Conservation (phyloP, 2,329 filamentous ascomycete genomes). For the Tricladium varicosporioides region DNA sequence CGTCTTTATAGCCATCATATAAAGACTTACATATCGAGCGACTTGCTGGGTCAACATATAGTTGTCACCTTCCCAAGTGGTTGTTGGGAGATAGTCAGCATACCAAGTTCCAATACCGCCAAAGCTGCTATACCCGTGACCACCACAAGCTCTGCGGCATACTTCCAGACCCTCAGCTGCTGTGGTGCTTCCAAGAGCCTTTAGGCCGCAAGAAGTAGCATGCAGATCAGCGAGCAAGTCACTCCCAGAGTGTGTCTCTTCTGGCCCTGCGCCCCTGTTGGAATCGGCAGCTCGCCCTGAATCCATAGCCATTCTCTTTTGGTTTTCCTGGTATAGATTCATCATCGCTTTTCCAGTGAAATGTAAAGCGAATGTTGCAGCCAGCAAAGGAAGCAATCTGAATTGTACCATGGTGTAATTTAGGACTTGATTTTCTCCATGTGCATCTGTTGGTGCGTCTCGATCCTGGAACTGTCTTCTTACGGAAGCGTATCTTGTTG, state of each 20-base stretch:
- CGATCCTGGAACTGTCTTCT: slow-evolving; percentile 77
- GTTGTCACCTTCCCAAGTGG: slow-evolving; percentile 64
- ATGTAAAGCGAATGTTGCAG: slow-evolving; percentile 73
- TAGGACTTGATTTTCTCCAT: slow-evolving; percentile 70
- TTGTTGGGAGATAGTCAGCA: slow-evolving; percentile 69
- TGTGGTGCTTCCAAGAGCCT: slow-evolving; percentile 68
- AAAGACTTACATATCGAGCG: slow-evolving; percentile 58
- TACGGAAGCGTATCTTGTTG: slow-evolving; percentile 70
- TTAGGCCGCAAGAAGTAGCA: slow-evolving; percentile 73
- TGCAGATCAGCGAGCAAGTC: slow-evolving; percentile 72
- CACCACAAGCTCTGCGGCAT: slow-evolving; percentile 72
- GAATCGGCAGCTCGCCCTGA: slow-evolving; percentile 38
- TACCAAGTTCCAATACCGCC: slow-evolving; percentile 75
- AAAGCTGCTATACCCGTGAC: slow-evolving; percentile 74
- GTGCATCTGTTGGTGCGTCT: slow-evolving; percentile 56
- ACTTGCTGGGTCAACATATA: slow-evolving; percentile 83
- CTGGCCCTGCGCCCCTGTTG: slow-evolving; percentile 60
- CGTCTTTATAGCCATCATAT: not conserved
- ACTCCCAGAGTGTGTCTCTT: slow-evolving; percentile 63
- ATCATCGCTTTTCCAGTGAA: slow-evolving; percentile 79
- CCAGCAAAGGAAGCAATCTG: slow-evolving; percentile 68
- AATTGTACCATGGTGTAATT: slow-evolving; percentile 83
- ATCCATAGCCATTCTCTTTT: slow-evolving; percentile 58
- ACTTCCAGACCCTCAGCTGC: slow-evolving; percentile 74
- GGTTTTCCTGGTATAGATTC: slow-evolving; percentile 68